phyloP scores from a whole-genome alignment of 352 stramenopile species.

The Blastocystis sp. region DNA sequence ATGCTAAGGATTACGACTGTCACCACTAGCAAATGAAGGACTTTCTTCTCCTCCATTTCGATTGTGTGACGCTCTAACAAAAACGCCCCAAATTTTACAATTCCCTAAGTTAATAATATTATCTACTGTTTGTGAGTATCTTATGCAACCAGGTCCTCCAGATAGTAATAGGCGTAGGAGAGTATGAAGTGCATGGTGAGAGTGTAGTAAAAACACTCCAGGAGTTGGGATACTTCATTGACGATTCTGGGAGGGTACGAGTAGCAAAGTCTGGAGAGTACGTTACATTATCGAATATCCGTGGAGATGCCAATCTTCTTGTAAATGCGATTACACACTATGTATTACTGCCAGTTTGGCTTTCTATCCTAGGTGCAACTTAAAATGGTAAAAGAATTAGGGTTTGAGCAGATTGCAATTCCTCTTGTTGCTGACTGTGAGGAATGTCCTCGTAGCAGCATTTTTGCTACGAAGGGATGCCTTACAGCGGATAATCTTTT shows the following conservation, averaged over 20 bases:
- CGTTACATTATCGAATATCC: neutral
- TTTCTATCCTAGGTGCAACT: neutral
- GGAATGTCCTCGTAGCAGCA: neutral
- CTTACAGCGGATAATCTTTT: constrained; percentile 67
- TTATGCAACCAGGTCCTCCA: neutral
- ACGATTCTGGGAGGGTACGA: constrained; percentile 5
- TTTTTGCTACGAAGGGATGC: constrained; percentile 54
- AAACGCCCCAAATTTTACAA: neutral
- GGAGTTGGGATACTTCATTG: neutral
- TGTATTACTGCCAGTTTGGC: neutral
- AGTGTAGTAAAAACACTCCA: constrained; percentile 14
- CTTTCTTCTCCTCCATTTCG: neutral
- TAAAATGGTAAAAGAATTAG: constrained; percentile 39
- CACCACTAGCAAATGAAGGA: neutral
- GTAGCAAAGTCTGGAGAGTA: constrained; percentile 19
- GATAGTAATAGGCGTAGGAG: neutral
- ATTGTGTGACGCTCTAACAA: neutral
- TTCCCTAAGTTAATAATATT: neutral
- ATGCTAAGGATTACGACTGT: neutral
- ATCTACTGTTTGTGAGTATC: neutral
- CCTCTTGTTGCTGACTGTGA: constrained; percentile 7
- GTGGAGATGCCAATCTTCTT: constrained; percentile 3
- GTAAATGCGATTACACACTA: constrained; percentile 29
- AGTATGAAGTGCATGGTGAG: neutral
- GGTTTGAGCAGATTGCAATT: constrained; percentile 47